phyloP scores from a whole-genome alignment of 306 rosid species.

The Dalbergia cochinchinensis region DNA sequence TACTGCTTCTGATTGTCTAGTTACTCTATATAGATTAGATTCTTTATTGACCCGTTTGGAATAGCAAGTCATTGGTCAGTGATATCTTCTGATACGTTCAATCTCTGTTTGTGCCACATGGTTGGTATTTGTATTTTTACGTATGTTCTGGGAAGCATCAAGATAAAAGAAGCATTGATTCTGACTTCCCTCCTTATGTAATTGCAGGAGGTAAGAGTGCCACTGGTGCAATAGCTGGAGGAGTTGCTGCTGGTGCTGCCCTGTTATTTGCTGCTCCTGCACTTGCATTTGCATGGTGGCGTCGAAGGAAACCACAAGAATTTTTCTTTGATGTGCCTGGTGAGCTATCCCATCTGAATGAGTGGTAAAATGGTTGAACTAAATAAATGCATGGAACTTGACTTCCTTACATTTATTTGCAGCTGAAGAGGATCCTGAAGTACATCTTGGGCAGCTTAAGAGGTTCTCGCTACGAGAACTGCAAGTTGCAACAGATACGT shows the following conservation, averaged over 20 bases:
- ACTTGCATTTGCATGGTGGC: conserved; percentile 88
- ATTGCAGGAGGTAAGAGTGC: too few relatives aligned
- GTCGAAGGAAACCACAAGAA: conserved; percentile 77
- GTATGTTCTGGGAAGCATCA: too few relatives aligned
- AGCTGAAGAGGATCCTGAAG: conserved; percentile 94
- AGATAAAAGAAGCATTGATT: too few relatives aligned
- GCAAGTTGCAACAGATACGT: conserved; percentile 81
- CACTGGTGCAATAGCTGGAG: too few relatives aligned
- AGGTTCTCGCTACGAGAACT: conserved; percentile 79
- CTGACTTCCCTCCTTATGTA: too few relatives aligned
- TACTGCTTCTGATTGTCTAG: conserved; percentile 17
- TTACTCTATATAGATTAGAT: too few relatives aligned
- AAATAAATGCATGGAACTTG: conserved; percentile 19
- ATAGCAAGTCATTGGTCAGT: too few relatives aligned
- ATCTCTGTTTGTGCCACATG: too few relatives aligned
- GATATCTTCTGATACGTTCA: too few relatives aligned
- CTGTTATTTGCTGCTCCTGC: conserved; percentile 81
- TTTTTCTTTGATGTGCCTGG: conserved; percentile 85
- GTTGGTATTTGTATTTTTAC: too few relatives aligned
- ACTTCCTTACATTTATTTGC: conserved; percentile 40
- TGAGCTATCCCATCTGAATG: conserved; percentile 41
- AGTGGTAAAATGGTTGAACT: conserved; percentile 2
- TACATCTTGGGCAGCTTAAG: conserved; percentile 84
- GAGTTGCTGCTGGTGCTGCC: conserved; percentile 54
- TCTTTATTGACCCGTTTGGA: too few relatives aligned